Conservation (phyloP, 257 asterid species). For the Petunia axillaris region DNA sequence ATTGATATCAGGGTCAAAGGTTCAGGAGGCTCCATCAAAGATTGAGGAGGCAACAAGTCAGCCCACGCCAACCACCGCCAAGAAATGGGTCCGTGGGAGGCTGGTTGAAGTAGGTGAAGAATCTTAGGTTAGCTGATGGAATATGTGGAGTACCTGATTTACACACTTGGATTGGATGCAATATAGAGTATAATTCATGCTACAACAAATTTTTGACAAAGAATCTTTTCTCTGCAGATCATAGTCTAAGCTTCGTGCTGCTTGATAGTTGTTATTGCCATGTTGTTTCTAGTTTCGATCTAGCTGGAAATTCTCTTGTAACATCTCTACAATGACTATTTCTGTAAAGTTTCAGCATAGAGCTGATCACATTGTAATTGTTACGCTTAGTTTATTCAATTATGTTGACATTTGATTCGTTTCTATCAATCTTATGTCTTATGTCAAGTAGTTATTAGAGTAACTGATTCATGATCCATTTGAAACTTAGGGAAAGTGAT, state of each 20-base stretch:
- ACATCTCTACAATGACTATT: not conserved
- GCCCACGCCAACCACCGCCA: constrained; percentile 29
- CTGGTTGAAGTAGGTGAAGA: constrained; percentile 70
- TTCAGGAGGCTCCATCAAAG: constrained; percentile 21
- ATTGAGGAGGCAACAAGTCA: constrained; percentile 23
- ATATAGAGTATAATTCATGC: constrained; percentile 30
- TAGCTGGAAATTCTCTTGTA: not conserved
- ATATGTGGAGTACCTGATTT: constrained; percentile 14
- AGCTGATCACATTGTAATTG: not conserved
- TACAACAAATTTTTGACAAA: constrained; percentile 15
- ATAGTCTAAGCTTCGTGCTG: not conserved
- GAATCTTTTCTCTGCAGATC: not conserved
- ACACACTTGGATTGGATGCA: constrained; percentile 33
- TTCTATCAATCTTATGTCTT: not conserved
- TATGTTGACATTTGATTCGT: constrained; percentile 6
- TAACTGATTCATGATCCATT: not conserved
- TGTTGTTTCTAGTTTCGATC: constrained; percentile 14
- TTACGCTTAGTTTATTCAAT: not conserved
- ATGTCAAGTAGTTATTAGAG: not conserved
- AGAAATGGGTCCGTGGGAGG: constrained; percentile 92
- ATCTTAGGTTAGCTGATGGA: constrained; percentile 47
- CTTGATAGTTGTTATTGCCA: constrained; percentile 15
- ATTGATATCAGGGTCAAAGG: constrained; percentile 27
- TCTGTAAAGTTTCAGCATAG: constrained; percentile 22
- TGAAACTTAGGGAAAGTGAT: not conserved